phyloP scores from a whole-genome alignment of 2,329 filamentous ascomycete species.

The Fusarium hostae region DNA sequence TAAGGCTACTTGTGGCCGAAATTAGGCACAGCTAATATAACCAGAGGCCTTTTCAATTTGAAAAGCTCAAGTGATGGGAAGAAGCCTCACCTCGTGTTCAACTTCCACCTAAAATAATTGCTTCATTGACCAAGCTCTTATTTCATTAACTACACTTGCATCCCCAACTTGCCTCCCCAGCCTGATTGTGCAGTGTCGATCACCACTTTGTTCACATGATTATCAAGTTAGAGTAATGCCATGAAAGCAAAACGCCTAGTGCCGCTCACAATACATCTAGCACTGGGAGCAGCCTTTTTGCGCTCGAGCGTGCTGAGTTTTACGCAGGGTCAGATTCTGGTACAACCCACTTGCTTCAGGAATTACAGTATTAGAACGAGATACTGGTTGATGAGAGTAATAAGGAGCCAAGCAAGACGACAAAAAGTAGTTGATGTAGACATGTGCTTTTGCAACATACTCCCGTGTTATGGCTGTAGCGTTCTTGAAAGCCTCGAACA shows the following conservation, averaged over 20 bases:
- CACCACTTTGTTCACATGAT: conserved; percentile 14
- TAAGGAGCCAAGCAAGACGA: not conserved
- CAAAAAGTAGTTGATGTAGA: not conserved
- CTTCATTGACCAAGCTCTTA: conserved; percentile 6
- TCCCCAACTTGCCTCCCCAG: not conserved
- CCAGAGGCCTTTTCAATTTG: not conserved
- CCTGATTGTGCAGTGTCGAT: conserved; percentile 4
- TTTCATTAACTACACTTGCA: not conserved
- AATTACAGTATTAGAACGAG: not conserved
- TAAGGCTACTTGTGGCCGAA: conserved; percentile 15
- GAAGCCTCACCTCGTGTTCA: not conserved
- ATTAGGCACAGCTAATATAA: conserved; percentile 16
- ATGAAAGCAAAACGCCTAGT: conserved; percentile 3
- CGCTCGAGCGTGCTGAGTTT: not conserved
- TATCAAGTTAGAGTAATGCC: not conserved
- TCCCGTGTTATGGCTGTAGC: not conserved
- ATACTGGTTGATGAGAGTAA: not conserved
- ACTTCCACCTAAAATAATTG: not conserved
- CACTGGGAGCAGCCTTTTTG: not conserved
- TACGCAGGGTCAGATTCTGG: conserved; percentile 1
- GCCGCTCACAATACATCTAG: not conserved
- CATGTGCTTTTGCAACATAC: not conserved
- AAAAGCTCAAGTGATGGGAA: not conserved
- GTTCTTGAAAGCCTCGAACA: not conserved
- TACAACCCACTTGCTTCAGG: not conserved